Evolutionary conservation across 2,329 filamentous ascomycete species (phyloP).

Genomic region (Dactylonectria macrodidyma): DNA sequence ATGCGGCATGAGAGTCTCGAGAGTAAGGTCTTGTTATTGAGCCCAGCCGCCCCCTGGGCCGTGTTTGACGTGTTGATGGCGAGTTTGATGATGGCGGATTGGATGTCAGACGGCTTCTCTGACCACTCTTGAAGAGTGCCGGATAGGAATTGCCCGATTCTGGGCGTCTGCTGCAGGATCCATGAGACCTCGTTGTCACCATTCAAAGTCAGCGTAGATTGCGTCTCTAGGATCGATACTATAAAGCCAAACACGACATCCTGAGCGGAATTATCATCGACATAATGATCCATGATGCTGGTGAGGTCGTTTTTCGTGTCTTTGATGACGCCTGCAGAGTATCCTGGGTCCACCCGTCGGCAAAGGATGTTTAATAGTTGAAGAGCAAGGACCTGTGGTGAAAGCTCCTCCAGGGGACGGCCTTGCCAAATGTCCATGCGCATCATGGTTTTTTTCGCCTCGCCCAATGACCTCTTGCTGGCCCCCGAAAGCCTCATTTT

Average conservation of each 20-base stretch:
- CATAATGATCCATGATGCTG: slow-evolving; percentile 43
- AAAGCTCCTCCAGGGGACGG: slow-evolving; percentile 64
- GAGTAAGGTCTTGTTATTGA: slow-evolving; percentile 74
- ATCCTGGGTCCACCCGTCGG: slow-evolving; percentile 46
- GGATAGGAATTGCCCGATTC: slow-evolving; percentile 50
- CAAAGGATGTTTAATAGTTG: slow-evolving; percentile 70
- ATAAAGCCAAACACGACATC: slow-evolving; percentile 61
- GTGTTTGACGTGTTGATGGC: slow-evolving; percentile 91
- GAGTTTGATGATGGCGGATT: slow-evolving; percentile 64
- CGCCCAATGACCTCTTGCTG: slow-evolving; percentile 68
- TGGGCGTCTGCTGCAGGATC: slow-evolving; percentile 47
- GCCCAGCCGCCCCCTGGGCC: slow-evolving; percentile 78
- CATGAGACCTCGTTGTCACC: slow-evolving; percentile 41
- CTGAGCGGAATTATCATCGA: slow-evolving; percentile 31
- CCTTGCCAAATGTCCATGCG: slow-evolving; percentile 74
- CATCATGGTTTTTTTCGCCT: slow-evolving; percentile 68
- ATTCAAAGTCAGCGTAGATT: slow-evolving; percentile 49
- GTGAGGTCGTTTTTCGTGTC: slow-evolving; percentile 49
- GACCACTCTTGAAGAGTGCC: slow-evolving; percentile 51
- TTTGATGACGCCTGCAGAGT: slow-evolving; percentile 49
- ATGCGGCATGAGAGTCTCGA: slow-evolving; percentile 64
- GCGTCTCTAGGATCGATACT: slow-evolving; percentile 55
- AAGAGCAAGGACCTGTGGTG: slow-evolving; percentile 75
- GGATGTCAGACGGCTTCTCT: slow-evolving; percentile 43
- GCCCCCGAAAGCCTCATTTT: slow-evolving; percentile 79